phyloP scores from a whole-genome alignment of 257 asterid genomes.

The Ligustrum vulgare region DNA sequence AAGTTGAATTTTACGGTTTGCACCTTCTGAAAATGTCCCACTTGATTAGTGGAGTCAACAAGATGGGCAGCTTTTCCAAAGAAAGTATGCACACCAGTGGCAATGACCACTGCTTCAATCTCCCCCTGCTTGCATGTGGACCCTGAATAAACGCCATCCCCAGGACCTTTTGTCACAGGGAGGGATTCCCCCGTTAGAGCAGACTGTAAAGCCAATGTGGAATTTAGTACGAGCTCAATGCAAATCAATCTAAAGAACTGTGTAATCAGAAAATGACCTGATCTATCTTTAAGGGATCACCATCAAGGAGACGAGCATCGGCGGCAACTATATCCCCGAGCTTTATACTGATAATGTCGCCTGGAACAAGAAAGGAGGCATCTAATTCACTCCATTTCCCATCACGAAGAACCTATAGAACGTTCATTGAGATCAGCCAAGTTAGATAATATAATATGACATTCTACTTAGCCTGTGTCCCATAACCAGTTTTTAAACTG shows the following conservation, averaged over 20 bases:
- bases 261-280: slow-evolving; percentile 27
- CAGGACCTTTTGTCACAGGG: slow-evolving; percentile 40
- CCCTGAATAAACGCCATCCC: slow-evolving; percentile 44
- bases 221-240: background rate
- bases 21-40: slow-evolving; percentile 50
- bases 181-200: slow-evolving; percentile 48
- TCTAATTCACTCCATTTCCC: slow-evolving; percentile 25
- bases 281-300: slow-evolving; percentile 44
- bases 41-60: slow-evolving; percentile 43
- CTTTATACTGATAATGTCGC: slow-evolving; percentile 41
- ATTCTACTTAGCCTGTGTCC: too few relatives aligned
- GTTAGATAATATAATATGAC: background rate
- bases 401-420: slow-evolving; percentile 21
- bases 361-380: slow-evolving; percentile 28
- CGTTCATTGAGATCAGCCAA: background rate
- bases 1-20: background rate
- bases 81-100: slow-evolving; percentile 47
- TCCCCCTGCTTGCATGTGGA: slow-evolving; percentile 51
- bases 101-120: slow-evolving; percentile 42
- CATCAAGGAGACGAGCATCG: slow-evolving; percentile 45
- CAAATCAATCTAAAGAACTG: background rate
- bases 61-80: slow-evolving; percentile 54
- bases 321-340: slow-evolving; percentile 45
- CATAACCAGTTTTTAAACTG: too few relatives aligned
- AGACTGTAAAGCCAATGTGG: slow-evolving; percentile 27